These are phyloP conservation scores for Mycotypha africana DNA, from an alignment of 371 early-diverging fungal genomes.

Conservation along the genomic window DNA sequence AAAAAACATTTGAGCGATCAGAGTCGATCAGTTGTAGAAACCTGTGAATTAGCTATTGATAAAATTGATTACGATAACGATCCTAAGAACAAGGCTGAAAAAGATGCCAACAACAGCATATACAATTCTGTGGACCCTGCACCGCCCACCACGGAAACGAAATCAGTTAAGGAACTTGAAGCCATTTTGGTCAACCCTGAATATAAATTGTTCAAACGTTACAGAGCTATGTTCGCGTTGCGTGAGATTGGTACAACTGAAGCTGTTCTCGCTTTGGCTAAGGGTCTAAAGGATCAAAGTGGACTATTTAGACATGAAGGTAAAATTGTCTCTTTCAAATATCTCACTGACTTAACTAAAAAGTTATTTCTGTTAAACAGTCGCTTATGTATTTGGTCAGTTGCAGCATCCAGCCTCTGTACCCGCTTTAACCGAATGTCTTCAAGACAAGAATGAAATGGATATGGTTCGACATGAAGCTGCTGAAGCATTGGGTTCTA, in stretches of 20 bases:
- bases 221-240: conserved; percentile 98
- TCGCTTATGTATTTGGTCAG: conserved; percentile 98
- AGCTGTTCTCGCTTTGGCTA: conserved; percentile 83
- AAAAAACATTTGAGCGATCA: conserved; percentile 67
- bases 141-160: conserved; percentile 64
- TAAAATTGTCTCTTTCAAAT: not conserved
- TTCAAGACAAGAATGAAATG: conserved; percentile 72
- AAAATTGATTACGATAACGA: conserved; percentile 75
- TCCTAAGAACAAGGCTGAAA: conserved; percentile 38
- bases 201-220: conserved; percentile 86
- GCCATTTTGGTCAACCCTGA: conserved; percentile 64
- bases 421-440: conserved; percentile 75
- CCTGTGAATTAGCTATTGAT: conserved; percentile 92
- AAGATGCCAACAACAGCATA: conserved; percentile 35
- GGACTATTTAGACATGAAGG: conserved; percentile 97
- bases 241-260: conserved; percentile 87
- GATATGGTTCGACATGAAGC: conserved; percentile 99
- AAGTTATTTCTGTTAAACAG: conserved; percentile 1
- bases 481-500: conserved; percentile 99
- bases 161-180: conserved; percentile 62
- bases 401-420: conserved; percentile 91
- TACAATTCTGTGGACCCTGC: conserved; percentile 93
- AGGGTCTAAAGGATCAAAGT: conserved; percentile 79
- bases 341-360: too few relatives aligned
- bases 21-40: conserved; percentile 79